A percentile compares a stretch with the other conserved stretches of the same genome.
phyloP scores from a whole-genome alignment of 345 rosid genomes.

The Boechera stricta region DNA sequence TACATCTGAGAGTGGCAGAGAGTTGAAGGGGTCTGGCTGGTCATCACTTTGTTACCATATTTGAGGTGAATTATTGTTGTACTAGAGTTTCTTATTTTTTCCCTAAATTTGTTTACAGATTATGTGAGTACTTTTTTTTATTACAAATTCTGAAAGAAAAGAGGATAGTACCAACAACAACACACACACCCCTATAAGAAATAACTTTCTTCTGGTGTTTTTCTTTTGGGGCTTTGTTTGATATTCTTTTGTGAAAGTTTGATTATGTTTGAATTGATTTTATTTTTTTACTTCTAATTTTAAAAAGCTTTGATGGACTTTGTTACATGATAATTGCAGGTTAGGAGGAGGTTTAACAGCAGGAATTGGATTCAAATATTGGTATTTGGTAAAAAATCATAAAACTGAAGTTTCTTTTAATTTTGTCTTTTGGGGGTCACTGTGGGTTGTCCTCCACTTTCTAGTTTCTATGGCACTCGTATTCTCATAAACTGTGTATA shows the following conservation, averaged over 20 bases:
- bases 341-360: not conserved
- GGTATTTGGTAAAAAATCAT: not conserved
- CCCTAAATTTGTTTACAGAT: not conserved
- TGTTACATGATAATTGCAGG: conserved; percentile 3
- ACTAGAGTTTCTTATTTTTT: too few relatives aligned
- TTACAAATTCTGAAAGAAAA: not conserved
- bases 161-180: conserved; percentile 31
- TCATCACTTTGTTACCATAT: too few relatives aligned
- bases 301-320: not conserved
- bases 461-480: conserved; percentile 28
- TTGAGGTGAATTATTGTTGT: too few relatives aligned
- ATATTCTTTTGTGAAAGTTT: too few relatives aligned
- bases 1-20: too few relatives aligned
- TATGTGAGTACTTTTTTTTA: conserved; percentile 26
- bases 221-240: too few relatives aligned
- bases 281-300: not conserved
- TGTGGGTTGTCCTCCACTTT: conserved; percentile 43
- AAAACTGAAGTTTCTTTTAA: not conserved
- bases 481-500: conserved; percentile 23
- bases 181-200: not conserved
- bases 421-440: not conserved
- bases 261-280: not conserved
- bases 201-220: too few relatives aligned
- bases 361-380: not conserved
- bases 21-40: too few relatives aligned